phyloP scores from a whole-genome alignment of 257 asterid species.

The Verbena officinalis region DNA sequence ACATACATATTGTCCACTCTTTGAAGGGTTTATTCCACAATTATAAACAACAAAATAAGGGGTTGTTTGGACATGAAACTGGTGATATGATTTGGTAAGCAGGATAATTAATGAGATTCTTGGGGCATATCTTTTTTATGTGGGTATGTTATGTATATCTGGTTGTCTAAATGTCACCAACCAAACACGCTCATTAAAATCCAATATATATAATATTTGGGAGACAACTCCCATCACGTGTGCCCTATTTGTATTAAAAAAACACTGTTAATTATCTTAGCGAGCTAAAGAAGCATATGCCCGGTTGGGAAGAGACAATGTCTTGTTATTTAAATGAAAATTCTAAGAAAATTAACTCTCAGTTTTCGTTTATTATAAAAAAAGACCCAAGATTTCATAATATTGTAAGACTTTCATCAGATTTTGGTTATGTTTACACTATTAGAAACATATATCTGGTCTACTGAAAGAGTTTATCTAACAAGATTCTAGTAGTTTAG shows the following conservation, averaged over 20 bases:
- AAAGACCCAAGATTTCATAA: background rate
- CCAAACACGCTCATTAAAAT: constrained; percentile 16
- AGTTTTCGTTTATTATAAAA: background rate
- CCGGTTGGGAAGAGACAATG: constrained; percentile 55
- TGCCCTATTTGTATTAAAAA: constrained; percentile 31
- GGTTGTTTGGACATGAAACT: constrained; percentile 10
- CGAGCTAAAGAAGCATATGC: constrained; percentile 50
- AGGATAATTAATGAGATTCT: constrained; percentile 18
- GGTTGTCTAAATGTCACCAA: constrained; percentile 27
- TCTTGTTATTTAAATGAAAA: constrained; percentile 8
- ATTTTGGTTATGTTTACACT: too few species aligned
- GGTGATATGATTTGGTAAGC: background rate
- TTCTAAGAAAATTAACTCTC: background rate
- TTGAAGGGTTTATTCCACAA: too few species aligned
- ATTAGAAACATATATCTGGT: too few species aligned
- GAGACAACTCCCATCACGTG: constrained; percentile 48
- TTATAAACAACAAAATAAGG: background rate
- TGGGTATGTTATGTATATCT: too few species aligned
- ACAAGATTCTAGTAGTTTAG: background rate
- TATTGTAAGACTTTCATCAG: too few species aligned
- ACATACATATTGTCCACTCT: too few species aligned
- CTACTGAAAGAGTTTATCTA: background rate
- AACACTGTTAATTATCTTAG: constrained; percentile 30
- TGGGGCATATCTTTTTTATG: constrained; percentile 22
- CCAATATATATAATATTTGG: constrained; percentile 16